Base-by-base conservation (phyloP, 2,329 filamentous ascomycete species). In the Byssochlamys sp. region DNA sequence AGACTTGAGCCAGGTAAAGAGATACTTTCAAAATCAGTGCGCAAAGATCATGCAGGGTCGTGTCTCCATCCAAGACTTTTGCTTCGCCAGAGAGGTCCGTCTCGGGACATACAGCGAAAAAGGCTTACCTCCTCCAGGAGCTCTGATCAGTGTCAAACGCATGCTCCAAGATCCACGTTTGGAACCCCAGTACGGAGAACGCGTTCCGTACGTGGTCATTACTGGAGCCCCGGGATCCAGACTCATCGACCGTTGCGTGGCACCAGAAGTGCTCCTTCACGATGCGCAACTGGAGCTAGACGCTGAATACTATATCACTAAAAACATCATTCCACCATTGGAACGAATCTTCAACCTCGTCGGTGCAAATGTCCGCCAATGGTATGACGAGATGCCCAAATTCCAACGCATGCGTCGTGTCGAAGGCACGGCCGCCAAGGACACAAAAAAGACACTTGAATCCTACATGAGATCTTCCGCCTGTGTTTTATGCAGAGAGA, bases 371-470 rank as follows among this genome's bases (percentile, higher is more conserved):
- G 89, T 97, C 0, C 79, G 89, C 19, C 82, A 84, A 59, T 99
- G 94, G 94, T 97, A 91, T 67, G 90, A 96, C 61, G 91, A 96
- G 73, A 95, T 97, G 90, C 92, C 92, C 52, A 96, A 95, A 71
- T 80, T 94, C 24, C 88, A 91, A 67, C 85, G 87, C 7, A 83
- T 92, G 52, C 82, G 86, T 28, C 83, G 82, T 56, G 74, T 89
- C n/a, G 79, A 81, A 58, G 67, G 68, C 7, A 65, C 68, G 60
- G 67, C 58, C 67, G 52, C 67, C 69, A 57, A 66, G 67, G 65
- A 63, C 64, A 74, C 33, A 14, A 86, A 82, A 67, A 88, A 83
- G 70, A 96, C 91, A 0, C 81, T 99, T n/a, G 94, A 97, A 68
- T 88, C 84, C n/a, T 99, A 96, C 73, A 87, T 97, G 85, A 87